Evolutionary conservation across 2,329 filamentous ascomycete species (phyloP).

Genomic region (Diaporthe helianthi): DNA sequence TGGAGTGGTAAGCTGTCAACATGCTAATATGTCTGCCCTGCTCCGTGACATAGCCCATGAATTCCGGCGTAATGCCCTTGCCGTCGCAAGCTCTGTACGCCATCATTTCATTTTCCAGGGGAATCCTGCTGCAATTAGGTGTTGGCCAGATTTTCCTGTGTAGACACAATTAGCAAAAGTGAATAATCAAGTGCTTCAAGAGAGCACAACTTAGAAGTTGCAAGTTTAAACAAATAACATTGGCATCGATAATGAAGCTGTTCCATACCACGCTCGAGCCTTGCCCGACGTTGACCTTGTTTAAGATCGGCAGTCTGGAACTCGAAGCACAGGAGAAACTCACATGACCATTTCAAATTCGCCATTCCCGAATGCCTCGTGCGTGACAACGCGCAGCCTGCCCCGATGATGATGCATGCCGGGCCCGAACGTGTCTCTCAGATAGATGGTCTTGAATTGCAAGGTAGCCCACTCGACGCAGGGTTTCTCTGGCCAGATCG

Average conservation of each 20-base stretch:
- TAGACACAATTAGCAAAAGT: neutral
- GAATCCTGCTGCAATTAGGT: neutral
- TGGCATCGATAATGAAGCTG: no score
- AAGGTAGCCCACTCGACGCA: slow-evolving; percentile 10
- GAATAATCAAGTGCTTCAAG: no score
- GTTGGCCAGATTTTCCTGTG: slow-evolving; percentile 27
- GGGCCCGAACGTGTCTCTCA: neutral
- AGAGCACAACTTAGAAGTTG: neutral
- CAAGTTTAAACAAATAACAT: neutral
- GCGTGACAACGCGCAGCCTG: slow-evolving; percentile 4
- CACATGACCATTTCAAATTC: slow-evolving; percentile 12
- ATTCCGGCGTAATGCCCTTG: slow-evolving; percentile 9
- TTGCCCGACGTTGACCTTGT: neutral
- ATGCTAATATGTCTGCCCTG: slow-evolving; percentile 28
- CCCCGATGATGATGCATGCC: neutral
- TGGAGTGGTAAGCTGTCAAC: slow-evolving; percentile 15
- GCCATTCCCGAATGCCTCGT: neutral
- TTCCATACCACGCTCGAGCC: neutral
- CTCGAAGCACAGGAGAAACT: neutral
- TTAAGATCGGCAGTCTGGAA: no score
- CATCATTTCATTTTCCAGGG: slow-evolving; percentile 31
- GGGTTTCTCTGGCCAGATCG: slow-evolving; percentile 23
- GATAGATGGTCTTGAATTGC: no score
- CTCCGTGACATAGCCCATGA: slow-evolving; percentile 27
- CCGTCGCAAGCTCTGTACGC: slow-evolving; percentile 23